Evolutionary conservation across 192 early-diverging fungal genomes (phyloP).

Genomic region (Backusella luteola): DNA sequence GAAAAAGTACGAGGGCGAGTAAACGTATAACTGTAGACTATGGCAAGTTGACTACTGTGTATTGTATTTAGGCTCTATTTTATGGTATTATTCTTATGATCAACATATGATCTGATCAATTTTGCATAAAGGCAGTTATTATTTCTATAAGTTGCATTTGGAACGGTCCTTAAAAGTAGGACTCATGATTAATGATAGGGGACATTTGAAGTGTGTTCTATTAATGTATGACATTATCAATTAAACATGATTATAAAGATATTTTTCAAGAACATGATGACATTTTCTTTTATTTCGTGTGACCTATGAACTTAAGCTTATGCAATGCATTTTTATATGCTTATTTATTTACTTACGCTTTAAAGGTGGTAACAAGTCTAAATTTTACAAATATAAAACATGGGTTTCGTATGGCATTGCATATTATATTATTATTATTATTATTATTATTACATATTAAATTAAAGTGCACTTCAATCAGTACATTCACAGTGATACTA

Average conservation of each 20-base stretch:
- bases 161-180: conserved; percentile 68
- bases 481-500: neutral
- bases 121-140: conserved; percentile 58
- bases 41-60: conserved; percentile 34
- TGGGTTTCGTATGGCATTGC: neutral
- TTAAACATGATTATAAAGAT: neutral
- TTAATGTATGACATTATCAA: too few relatives aligned
- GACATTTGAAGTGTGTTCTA: too few relatives aligned
- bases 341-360: neutral
- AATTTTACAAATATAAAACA: neutral
- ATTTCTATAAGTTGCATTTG: conserved; percentile 57
- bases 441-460: neutral
- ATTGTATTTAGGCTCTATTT: conserved; percentile 26
- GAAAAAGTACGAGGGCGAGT: neutral
- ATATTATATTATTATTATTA: neutral
- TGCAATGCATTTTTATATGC: neutral
- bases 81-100: conserved; percentile 53
- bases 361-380: neutral
- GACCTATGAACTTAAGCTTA: neutral
- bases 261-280: neutral
- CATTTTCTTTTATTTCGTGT: neutral
- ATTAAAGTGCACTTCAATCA: neutral
- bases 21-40: neutral
- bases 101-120: conserved; percentile 67
- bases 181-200: conserved; percentile 53